Conservation (phyloP, 108 stramenopile species). For the Discostella pseudostelligera region DNA sequence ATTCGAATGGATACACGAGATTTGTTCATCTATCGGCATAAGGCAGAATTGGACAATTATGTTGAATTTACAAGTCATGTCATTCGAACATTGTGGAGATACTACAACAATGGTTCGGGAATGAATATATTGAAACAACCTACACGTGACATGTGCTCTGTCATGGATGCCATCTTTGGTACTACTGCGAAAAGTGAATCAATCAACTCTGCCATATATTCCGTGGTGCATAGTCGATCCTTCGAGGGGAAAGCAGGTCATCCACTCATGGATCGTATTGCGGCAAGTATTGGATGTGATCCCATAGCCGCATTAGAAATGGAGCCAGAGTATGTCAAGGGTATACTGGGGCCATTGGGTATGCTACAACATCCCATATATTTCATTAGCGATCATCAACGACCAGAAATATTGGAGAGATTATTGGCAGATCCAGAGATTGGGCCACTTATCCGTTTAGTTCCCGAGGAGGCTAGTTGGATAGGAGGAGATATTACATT, state of each 20-base stretch:
- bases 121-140: background rate
- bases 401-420: conserved; percentile 17
- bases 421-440: conserved; percentile 36
- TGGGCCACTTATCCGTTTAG: conserved; percentile 10
- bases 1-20: conserved; percentile 21
- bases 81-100: conserved; percentile 34
- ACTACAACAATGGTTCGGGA: conserved; percentile 33
- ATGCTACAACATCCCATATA: conserved; percentile 20
- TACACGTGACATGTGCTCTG: conserved; percentile 27
- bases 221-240: conserved; percentile 25
- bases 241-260: conserved; percentile 23
- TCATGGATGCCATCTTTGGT: conserved; percentile 34
- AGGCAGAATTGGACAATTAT: conserved; percentile 6
- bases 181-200: background rate
- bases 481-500: conserved; percentile 27
- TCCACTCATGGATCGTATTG: conserved; percentile 5
- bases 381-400: conserved; percentile 1
- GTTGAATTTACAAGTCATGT: conserved; percentile 26
- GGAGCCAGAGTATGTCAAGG: conserved; percentile 33
- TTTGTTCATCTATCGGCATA: conserved; percentile 23
- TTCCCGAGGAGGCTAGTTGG: conserved; percentile 1
- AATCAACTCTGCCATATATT: conserved; percentile 10
- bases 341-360: conserved; percentile 19
- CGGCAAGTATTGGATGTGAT: conserved; percentile 1
- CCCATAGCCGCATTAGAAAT: conserved; percentile 13